Conservation (phyloP, 352 stramenopile genomes). For the Phytopythium cucurbitacearum region DNA sequence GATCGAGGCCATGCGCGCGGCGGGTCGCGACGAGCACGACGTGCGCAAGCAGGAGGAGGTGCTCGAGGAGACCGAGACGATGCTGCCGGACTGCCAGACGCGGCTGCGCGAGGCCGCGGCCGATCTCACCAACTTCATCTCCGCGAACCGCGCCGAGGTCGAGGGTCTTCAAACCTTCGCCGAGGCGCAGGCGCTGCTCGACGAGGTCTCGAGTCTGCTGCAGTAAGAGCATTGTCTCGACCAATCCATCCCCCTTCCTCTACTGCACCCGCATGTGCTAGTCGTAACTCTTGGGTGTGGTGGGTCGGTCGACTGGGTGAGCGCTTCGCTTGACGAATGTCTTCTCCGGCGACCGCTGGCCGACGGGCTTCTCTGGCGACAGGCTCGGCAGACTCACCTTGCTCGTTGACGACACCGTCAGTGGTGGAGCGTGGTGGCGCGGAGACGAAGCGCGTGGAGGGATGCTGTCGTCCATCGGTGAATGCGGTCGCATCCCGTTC, state of each 20-base stretch:
- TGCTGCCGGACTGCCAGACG: slow-evolving; percentile 74
- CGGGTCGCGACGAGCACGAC: slow-evolving; percentile 60
- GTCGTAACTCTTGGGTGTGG: slow-evolving; percentile 10
- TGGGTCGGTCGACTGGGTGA: slow-evolving; percentile 11
- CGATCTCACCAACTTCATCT: slow-evolving; percentile 52
- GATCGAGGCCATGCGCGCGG: slow-evolving; percentile 64
- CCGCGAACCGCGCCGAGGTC: slow-evolving; percentile 32
- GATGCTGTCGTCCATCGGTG: neutral
- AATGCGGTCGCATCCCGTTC: neutral
- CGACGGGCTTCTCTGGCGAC: slow-evolving; percentile 44
- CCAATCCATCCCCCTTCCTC: slow-evolving; percentile 17
- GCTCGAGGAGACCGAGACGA: slow-evolving; percentile 74
- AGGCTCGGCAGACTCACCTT: slow-evolving; percentile 52
- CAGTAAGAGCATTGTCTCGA: slow-evolving; percentile 10
- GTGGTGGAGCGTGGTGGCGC: neutral
- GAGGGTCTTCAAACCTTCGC: slow-evolving; percentile 24
- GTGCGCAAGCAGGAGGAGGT: slow-evolving; percentile 82
- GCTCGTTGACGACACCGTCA: slow-evolving; percentile 2
- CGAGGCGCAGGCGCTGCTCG: slow-evolving; percentile 53
- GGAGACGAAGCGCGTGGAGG: neutral
- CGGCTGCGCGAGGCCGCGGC: slow-evolving; percentile 53
- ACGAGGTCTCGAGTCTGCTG: slow-evolving; percentile 26
- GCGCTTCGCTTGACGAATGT: slow-evolving; percentile 21
- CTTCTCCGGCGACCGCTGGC: slow-evolving; percentile 33
- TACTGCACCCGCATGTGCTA: slow-evolving; percentile 12